Percentiles rank a stretch among this genome's conserved stretches.
These are phyloP conservation scores for Trypethelium eluteriae DNA, from an alignment of 495 filamentous ascomycete species.

Conservation along the genomic window DNA sequence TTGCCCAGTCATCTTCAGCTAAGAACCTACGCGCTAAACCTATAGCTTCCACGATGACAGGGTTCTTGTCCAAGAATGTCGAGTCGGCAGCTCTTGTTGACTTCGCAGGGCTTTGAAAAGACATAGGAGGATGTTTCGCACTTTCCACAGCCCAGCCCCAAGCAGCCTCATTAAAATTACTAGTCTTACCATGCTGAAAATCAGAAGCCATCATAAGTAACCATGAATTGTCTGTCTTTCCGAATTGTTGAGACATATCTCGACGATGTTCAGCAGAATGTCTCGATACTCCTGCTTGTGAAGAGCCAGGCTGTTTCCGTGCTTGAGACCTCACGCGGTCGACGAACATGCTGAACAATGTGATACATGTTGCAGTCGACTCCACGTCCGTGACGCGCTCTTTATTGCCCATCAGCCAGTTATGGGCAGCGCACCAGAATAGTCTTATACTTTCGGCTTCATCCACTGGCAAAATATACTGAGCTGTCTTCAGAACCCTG, in stretches of 20 bases:
- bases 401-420: slow-evolving; percentile 8
- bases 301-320: neutral
- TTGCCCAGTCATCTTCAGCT: neutral
- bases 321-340: neutral
- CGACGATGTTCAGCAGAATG: neutral
- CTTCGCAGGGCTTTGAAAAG: slow-evolving; percentile 3
- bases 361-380: slow-evolving; percentile 6
- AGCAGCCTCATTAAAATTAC: neutral
- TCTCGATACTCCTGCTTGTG: neutral
- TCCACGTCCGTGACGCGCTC: neutral
- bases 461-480: slow-evolving; percentile 14
- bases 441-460: slow-evolving; percentile 2
- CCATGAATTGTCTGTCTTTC: neutral
- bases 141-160: neutral
- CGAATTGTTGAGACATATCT: neutral
- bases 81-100: slow-evolving; percentile 6
- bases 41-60: neutral
- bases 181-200: neutral
- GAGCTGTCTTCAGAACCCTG: slow-evolving; percentile 18
- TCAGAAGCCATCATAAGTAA: neutral
- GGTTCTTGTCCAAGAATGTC: neutral
- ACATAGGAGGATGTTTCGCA: neutral
- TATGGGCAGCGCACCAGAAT: slow-evolving; percentile 20
- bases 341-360: slow-evolving; percentile 5
- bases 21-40: neutral